These are phyloP conservation scores for Hymenoscyphus repandus DNA, from an alignment of 2,329 filamentous ascomycete genomes.

Conservation along the genomic window DNA sequence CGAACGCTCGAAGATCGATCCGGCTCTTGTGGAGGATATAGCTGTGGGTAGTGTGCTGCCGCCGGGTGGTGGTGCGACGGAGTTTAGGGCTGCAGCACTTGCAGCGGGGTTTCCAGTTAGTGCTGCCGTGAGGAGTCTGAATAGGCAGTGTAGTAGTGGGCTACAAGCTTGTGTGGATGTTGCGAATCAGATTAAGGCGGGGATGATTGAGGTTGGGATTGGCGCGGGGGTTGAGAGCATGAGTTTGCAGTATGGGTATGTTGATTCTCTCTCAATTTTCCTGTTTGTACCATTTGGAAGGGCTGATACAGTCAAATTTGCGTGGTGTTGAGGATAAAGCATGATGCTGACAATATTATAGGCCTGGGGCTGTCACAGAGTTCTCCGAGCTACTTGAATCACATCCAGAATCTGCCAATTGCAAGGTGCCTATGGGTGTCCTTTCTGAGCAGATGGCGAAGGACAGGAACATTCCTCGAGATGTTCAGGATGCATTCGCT, in stretches of 20 bases:
- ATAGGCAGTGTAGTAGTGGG: conserved; percentile 91
- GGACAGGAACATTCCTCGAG: conserved; percentile 67
- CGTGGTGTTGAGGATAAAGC: not conserved
- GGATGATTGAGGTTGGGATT: conserved; percentile 93
- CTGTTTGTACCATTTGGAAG: too few species aligned
- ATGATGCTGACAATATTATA: conserved; percentile 29
- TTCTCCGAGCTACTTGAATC: conserved; percentile 85
- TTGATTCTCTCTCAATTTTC: conserved; percentile 16
- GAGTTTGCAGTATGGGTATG: conserved; percentile 83
- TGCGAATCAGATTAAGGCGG: conserved; percentile 82
- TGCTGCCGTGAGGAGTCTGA: conserved; percentile 80
- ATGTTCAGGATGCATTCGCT: conserved; percentile 84
- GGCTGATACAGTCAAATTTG: not conserved
- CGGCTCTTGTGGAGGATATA: conserved; percentile 83
- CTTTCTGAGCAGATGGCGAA: conserved; percentile 94
- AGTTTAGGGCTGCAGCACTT: conserved; percentile 88
- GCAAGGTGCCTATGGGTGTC: conserved; percentile 95
- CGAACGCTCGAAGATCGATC: conserved; percentile 82
- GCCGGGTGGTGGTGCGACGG: conserved; percentile 89
- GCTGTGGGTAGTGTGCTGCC: conserved; percentile 87
- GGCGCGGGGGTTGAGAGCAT: conserved; percentile 97
- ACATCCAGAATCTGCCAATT: conserved; percentile 80
- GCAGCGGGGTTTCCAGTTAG: conserved; percentile 86
- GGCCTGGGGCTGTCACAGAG: conserved; percentile 79
- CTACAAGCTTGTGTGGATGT: conserved; percentile 91